A percentile compares a stretch with the other conserved stretches of the same genome.
Evolutionary conservation across 1,284 basidiomycete genomes (phyloP).

Genomic region (Trametes pubescens): DNA sequence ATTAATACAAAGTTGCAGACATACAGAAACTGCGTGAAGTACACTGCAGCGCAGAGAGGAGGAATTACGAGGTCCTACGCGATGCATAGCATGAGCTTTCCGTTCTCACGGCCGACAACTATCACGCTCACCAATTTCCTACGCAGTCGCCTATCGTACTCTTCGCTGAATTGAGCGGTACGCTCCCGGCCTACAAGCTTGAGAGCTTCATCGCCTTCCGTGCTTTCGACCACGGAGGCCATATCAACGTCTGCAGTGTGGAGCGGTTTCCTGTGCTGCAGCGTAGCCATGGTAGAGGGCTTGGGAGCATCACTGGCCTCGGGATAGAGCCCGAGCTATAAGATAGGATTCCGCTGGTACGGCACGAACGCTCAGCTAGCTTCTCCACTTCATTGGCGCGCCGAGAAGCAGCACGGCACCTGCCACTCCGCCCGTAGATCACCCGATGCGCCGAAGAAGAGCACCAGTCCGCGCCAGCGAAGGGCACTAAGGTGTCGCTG

Average conservation of each 20-base stretch:
- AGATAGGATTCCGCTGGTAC: too few species aligned
- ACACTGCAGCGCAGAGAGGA: conserved; percentile 69
- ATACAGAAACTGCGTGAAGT: conserved; percentile 68
- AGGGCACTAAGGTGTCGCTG: neutral
- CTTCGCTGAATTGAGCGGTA: conserved; percentile 62
- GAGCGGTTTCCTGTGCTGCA: conserved; percentile 35
- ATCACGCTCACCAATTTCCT: conserved; percentile 59
- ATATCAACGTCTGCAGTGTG: conserved; percentile 12
- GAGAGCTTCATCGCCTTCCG: conserved; percentile 65
- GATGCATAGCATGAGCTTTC: neutral
- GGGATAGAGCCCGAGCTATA: neutral
- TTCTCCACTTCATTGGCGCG: conserved; percentile 3
- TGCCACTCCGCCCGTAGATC: neutral
- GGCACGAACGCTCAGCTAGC: too few species aligned
- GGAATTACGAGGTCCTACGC: conserved; percentile 64
- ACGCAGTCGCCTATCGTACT: conserved; percentile 63
- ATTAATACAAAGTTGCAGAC: neutral
- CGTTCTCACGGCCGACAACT: too few species aligned
- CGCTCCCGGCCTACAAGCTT: conserved; percentile 63
- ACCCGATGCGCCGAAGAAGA: conserved; percentile 9
- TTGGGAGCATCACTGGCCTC: conserved; percentile 15
- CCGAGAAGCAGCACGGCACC: conserved; percentile 12
- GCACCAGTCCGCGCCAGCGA: neutral
- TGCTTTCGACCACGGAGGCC: conserved; percentile 43
- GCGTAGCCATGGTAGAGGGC: conserved; percentile 18